These are phyloP conservation scores for Apium graveolens DNA, from an alignment of 129 eudicot species.

Conservation along the genomic window DNA sequence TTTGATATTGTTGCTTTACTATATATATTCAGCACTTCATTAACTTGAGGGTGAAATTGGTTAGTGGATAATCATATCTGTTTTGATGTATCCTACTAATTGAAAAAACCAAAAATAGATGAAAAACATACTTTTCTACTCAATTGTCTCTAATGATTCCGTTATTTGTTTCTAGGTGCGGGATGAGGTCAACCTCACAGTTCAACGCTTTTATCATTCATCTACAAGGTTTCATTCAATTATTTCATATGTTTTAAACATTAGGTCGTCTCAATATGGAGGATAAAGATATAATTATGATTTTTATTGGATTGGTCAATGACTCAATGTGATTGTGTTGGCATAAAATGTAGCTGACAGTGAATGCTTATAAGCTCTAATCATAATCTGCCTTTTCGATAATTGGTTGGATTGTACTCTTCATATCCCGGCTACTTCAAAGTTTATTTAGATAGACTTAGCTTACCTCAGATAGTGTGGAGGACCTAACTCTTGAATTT, in stretches of 20 bases:
- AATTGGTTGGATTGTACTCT: not conserved
- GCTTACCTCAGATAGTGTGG: not conserved
- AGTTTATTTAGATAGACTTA: not conserved
- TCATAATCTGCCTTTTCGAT: not conserved
- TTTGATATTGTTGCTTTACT: constrained; percentile 2
- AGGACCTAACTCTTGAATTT: not conserved
- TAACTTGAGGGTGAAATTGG: not conserved
- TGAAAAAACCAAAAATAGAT: not conserved
- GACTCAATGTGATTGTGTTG: not conserved
- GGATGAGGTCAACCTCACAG: constrained; percentile 49
- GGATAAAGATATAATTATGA: not conserved
- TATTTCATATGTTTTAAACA: not conserved
- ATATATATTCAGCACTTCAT: not conserved
- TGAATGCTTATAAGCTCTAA: not conserved
- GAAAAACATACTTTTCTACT: not conserved
- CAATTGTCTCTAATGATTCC: constrained; percentile 2
- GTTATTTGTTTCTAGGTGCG: constrained; percentile 43
- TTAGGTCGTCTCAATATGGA: not conserved
- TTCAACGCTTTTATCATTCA: constrained; percentile 31
- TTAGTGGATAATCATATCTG: not conserved
- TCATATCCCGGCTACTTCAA: not conserved
- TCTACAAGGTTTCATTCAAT: constrained; percentile 32
- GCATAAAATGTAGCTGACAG: not conserved
- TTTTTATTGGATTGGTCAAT: not conserved
- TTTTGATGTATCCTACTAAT: too few relatives aligned